Evolutionary conservation across 2,329 filamentous ascomycete genomes (phyloP).

Genomic region (Pseudogymnoascus sp.): DNA sequence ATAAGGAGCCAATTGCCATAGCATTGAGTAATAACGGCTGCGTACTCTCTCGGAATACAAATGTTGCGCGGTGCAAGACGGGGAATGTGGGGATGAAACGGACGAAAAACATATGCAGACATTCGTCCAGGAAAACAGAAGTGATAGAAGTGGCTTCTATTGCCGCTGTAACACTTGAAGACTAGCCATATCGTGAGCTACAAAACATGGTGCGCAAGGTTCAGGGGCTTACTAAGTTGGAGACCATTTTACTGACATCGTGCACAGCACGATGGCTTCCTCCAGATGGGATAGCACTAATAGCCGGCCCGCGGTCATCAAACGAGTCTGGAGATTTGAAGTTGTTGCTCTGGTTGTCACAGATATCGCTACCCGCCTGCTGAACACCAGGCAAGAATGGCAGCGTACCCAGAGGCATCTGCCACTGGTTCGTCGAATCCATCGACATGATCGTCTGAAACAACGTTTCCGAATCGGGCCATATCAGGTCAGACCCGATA

Average conservation of each 20-base stretch:
- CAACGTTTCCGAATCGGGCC: constrained; percentile 37
- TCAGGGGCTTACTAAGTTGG: constrained; percentile 30
- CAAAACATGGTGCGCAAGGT: background rate
- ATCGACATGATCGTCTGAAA: constrained; percentile 36
- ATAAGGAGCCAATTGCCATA: constrained; percentile 38
- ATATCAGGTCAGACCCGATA: constrained; percentile 34
- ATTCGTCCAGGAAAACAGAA: constrained; percentile 37
- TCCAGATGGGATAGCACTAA: constrained; percentile 32
- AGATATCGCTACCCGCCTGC: background rate
- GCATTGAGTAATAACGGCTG: constrained; percentile 36
- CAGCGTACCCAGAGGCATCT: constrained; percentile 34
- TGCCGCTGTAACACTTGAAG: constrained; percentile 35
- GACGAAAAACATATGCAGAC: constrained; percentile 38
- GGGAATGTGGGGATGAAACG: constrained; percentile 38
- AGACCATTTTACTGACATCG: constrained; percentile 37
- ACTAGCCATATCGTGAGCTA: constrained; percentile 21
- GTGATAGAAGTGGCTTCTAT: constrained; percentile 35
- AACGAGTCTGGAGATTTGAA: constrained; percentile 28
- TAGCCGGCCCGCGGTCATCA: constrained; percentile 30
- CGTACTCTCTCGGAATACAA: constrained; percentile 36
- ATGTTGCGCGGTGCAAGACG: constrained; percentile 36
- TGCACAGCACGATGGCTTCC: constrained; percentile 36
- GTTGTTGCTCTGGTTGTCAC: constrained; percentile 12
- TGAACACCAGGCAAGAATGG: constrained; percentile 22
- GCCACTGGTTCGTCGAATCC: constrained; percentile 32